Percentiles rank a stretch among this genome's conserved stretches.
Evolutionary conservation across 305 asterid species (phyloP).

Genomic region (Fraxinus sp.): DNA sequence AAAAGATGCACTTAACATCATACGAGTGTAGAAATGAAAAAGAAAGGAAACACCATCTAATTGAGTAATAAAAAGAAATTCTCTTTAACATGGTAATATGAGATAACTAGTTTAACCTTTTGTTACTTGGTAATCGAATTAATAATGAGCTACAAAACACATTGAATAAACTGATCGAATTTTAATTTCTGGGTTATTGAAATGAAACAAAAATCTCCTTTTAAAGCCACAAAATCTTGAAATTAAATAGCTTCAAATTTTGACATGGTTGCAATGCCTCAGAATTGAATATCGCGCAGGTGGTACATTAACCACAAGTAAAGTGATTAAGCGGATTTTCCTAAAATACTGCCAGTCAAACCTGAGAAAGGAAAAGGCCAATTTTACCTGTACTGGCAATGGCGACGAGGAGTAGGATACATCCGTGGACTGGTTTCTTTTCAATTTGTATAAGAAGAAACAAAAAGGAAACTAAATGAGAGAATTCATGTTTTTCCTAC

Average conservation of each 20-base stretch:
- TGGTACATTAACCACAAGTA: not conserved
- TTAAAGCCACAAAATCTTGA: not conserved
- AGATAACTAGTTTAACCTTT: not conserved
- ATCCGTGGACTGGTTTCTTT: not conserved
- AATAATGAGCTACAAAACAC: not conserved
- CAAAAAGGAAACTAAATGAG: conserved; percentile 2
- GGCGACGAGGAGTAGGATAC: not conserved
- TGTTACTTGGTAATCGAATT: not conserved
- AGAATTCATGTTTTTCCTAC: conserved; percentile 34
- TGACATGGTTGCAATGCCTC: not conserved
- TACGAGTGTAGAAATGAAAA: not conserved
- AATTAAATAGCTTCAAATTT: not conserved
- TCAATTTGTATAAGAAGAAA: not conserved
- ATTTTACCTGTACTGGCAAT: not conserved
- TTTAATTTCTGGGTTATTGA: not conserved
- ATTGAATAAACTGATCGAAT: not conserved
- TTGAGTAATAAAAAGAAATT: not conserved
- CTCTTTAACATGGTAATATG: not conserved
- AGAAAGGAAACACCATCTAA: not conserved
- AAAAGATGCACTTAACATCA: not conserved
- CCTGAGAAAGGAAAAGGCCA: not conserved
- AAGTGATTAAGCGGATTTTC: too few species aligned
- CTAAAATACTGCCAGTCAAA: not conserved
- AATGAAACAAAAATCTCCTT: not conserved
- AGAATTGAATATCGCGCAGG: too few species aligned